Evolutionary conservation across 805 yeast species (phyloP), one percentile per base, ranked within the genome.

Genomic region (Candida rishiriensis): DNA sequence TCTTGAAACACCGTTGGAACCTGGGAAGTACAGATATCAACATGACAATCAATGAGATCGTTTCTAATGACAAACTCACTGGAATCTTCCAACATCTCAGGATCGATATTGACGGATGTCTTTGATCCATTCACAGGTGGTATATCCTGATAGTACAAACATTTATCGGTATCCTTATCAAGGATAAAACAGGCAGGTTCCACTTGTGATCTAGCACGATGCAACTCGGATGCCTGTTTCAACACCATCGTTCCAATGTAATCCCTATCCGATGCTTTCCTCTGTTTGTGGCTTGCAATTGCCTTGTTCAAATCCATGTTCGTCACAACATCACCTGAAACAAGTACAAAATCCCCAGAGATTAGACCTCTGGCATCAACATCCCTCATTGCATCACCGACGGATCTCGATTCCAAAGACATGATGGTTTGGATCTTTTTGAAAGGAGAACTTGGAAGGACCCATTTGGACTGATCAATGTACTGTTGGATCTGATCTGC

Each of bases 321-420:
- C 35, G 96, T 85, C n/a, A 93, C 88, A 15, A 91, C 95, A 63
- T 93, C 99, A 49, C 99, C 99, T 9, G 95, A 81, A 29, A 93
- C 86, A 32, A 93, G 72, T 44, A 93, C 69, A 57, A 93, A 93
- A 64, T 93, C 99, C 12, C 95, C 90, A 1, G 86, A 80, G 41
- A 93, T 87, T 45, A 91, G 69, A 6, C 97, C 97, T 55, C 96
- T 74, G 48, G 87, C 83, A 63, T 93, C 99, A 46, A 93, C 70
- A 60, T 91, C 98, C 63, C 99, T 77, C 95, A 93, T 87, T 16
- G 96, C 95, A 67, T 93, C 99, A 53, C 99, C 99, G 10, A 91
- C 95, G 26, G 95, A 86, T 63, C 90, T 71, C 10, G 93, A 82
- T 63, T 91, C 97, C 39, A 88, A 79, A 18, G 95, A 80, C 73